Conservation (phyloP, 441 rosid species). For the Populus trichocarpa region DNA sequence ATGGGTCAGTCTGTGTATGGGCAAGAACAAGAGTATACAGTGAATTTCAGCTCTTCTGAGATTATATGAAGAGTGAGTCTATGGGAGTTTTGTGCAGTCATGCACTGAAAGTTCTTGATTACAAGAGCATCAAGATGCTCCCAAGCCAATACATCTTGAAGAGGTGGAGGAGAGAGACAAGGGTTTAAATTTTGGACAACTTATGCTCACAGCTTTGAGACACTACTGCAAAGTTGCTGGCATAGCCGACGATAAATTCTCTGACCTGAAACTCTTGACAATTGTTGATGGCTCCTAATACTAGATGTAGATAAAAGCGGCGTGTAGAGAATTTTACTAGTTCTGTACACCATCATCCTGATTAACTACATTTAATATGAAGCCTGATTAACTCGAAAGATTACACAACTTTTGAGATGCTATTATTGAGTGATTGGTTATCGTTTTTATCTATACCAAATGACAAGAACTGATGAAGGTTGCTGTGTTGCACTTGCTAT, state of each 20-base stretch:
- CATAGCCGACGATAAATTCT: not conserved
- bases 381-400: too few species aligned
- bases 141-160: constrained; percentile 25
- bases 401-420: too few species aligned
- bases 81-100: constrained; percentile 31
- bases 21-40: constrained; percentile 15
- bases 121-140: constrained; percentile 24
- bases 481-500: not conserved
- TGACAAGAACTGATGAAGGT: not conserved
- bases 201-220: too few species aligned
- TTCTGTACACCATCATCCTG: not conserved
- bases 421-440: not conserved
- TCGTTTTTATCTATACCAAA: not conserved
- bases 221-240: not conserved
- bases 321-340: not conserved
- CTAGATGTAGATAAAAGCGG: not conserved
- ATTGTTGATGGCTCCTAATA: not conserved
- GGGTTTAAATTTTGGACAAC: constrained; percentile 13
- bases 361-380: not conserved
- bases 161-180: constrained; percentile 30
- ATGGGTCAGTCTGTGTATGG: constrained; percentile 19
- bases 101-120: constrained; percentile 25
- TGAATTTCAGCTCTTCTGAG: constrained; percentile 16
- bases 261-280: not conserved
- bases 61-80: constrained; percentile 30